Conservation (phyloP, 2,329 filamentous ascomycete species). For the Chaetomiaceae sp. region DNA sequence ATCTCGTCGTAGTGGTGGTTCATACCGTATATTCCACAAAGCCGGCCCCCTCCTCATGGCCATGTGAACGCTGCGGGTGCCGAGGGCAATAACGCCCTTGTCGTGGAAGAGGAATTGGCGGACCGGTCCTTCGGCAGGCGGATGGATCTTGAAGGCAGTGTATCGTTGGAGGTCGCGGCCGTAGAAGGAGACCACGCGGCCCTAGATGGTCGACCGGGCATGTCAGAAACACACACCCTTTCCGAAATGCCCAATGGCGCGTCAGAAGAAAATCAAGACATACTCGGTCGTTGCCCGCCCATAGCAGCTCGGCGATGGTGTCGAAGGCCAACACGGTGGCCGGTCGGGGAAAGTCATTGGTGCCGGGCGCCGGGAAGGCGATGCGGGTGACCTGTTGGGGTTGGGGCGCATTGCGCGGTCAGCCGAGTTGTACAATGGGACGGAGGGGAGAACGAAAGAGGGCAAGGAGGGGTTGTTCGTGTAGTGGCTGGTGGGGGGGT, state of each 20-base stretch:
- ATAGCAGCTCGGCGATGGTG: slow-evolving; percentile 80
- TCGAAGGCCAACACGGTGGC: slow-evolving; percentile 86
- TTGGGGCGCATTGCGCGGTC: slow-evolving; percentile 5
- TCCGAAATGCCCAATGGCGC: not conserved
- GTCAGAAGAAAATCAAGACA: not conserved
- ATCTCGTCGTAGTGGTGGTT: slow-evolving; percentile 17
- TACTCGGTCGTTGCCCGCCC: slow-evolving; percentile 81
- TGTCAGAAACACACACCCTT: slow-evolving; percentile 2
- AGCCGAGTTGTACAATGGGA: slow-evolving; percentile 1
- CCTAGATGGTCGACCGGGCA: slow-evolving; percentile 57
- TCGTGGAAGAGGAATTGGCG: slow-evolving; percentile 89
- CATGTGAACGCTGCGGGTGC: slow-evolving; percentile 80
- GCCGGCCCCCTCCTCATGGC: slow-evolving; percentile 75
- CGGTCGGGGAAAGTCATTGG: slow-evolving; percentile 63
- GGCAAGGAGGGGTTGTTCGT: not conserved
- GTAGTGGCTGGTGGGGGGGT: not conserved
- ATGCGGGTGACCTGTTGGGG: slow-evolving; percentile 67
- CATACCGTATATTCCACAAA: slow-evolving; percentile 81
- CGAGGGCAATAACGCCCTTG: slow-evolving; percentile 81
- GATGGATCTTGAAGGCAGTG: slow-evolving; percentile 82
- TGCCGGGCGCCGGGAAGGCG: slow-evolving; percentile 70
- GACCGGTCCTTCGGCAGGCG: slow-evolving; percentile 67
- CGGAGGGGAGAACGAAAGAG: not conserved
- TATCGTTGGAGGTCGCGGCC: slow-evolving; percentile 81
- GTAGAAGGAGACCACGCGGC: slow-evolving; percentile 83